A percentile compares a stretch with the other conserved stretches of the same genome.
These are phyloP conservation scores for Hypoxylon sp. DNA, from an alignment of 2,329 filamentous ascomycete genomes.

Conservation along the genomic window DNA sequence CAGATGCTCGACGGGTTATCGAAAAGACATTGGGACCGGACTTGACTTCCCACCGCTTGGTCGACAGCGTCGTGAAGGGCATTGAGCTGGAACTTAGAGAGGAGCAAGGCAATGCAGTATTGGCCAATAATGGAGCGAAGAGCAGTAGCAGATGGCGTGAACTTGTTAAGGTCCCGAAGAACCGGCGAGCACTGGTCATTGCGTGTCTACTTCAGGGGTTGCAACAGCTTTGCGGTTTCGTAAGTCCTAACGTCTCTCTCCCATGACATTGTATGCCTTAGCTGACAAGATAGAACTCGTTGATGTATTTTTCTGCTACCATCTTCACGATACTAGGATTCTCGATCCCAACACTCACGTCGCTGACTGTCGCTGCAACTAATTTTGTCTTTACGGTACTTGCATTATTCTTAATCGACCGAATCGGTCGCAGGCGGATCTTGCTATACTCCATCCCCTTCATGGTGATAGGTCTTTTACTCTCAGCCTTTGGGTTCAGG, in stretches of 20 bases:
- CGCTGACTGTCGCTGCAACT: conserved; percentile 83
- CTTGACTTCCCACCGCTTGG: conserved; percentile 62
- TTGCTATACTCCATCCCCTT: conserved; percentile 86
- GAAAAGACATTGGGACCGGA: conserved; percentile 65
- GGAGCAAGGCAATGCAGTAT: conserved; percentile 69
- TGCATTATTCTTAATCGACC: conserved; percentile 83
- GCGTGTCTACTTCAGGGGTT: conserved; percentile 88
- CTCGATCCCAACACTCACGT: conserved; percentile 82
- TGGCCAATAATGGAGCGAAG: conserved; percentile 54
- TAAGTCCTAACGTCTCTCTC: conserved; percentile 58
- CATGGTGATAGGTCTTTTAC: conserved; percentile 81
- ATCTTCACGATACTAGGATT: conserved; percentile 86
- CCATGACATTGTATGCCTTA: background rate
- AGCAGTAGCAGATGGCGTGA: conserved; percentile 61
- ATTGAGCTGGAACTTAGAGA: conserved; percentile 83
- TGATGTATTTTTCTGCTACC: conserved; percentile 93
- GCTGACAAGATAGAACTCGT: conserved; percentile 72
- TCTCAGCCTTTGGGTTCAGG: conserved; percentile 81
- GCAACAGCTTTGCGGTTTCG: conserved; percentile 90
- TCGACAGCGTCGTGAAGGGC: conserved; percentile 73
- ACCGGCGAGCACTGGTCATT: conserved; percentile 83
- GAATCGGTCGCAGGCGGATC: conserved; percentile 82
- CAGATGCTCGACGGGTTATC: conserved; percentile 76
- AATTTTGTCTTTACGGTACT: conserved; percentile 86
- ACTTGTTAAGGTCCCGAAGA: conserved; percentile 71